These are phyloP conservation scores for Mycena crocata DNA, from an alignment of 768 basidiomycete species.

Conservation along the genomic window DNA sequence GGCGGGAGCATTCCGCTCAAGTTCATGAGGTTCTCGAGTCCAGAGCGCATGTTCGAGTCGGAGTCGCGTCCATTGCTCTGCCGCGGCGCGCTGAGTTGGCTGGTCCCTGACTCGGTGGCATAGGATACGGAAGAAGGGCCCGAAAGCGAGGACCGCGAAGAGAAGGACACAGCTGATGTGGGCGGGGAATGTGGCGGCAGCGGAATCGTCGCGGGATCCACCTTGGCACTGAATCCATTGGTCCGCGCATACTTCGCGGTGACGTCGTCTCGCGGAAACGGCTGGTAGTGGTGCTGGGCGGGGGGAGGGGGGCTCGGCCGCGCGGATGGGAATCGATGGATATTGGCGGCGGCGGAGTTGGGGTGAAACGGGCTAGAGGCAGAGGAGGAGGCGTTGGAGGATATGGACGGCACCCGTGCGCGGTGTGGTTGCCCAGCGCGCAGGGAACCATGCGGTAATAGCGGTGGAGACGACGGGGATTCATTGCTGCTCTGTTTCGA, in stretches of 20 bases:
- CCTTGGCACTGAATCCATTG: conserved; percentile 48
- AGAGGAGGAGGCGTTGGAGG: conserved; percentile 47
- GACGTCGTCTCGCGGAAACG: conserved; percentile 41
- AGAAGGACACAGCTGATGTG: conserved; percentile 76
- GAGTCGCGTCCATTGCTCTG: conserved; percentile 23
- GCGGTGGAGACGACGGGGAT: conserved; percentile 33
- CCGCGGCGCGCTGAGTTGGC: conserved; percentile 46
- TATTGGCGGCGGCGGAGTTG: conserved; percentile 66
- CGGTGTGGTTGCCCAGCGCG: conserved; percentile 44
- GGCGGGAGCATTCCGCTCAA: conserved; percentile 45
- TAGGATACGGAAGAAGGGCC: conserved; percentile 58
- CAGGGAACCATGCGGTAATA: conserved; percentile 41
- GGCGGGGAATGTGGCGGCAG: conserved; percentile 79
- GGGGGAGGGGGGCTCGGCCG: conserved; percentile 47
- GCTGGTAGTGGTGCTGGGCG: conserved; percentile 46
- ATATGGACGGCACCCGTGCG: conserved; percentile 55
- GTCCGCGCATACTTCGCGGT: conserved; percentile 37
- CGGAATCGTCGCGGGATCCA: conserved; percentile 70
- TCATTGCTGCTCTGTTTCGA: conserved; percentile 19
- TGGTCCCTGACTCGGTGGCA: conserved; percentile 50
- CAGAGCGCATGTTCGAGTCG: conserved; percentile 45
- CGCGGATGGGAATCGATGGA: conserved; percentile 60
- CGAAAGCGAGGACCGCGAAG: conserved; percentile 80
- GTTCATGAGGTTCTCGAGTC: conserved; percentile 57
- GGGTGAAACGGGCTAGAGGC: conserved; percentile 57